A percentile compares a stretch with the other conserved stretches of the same genome.
Conservation (phyloP, 148 eudicot species). For the Rheum nobile region DNA sequence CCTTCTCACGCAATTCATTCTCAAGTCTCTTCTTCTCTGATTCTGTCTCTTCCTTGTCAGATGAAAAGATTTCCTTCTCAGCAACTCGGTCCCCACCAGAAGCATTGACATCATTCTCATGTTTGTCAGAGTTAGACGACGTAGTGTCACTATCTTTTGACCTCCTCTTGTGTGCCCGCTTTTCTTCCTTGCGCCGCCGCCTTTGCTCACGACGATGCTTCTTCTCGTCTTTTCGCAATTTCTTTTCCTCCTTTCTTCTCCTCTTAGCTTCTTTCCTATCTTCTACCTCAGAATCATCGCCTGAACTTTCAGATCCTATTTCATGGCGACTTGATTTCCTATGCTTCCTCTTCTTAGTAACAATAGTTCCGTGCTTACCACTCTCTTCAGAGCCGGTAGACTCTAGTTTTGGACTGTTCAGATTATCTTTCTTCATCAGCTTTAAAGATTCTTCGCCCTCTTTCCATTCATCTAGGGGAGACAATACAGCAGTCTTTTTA, state of each 20-base stretch:
- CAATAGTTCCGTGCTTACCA: conserved; percentile 34
- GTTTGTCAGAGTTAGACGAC: conserved; percentile 40
- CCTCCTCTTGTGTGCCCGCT: conserved; percentile 54
- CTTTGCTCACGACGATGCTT: conserved; percentile 74
- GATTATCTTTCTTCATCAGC: conserved; percentile 23
- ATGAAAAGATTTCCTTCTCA: conserved; percentile 21
- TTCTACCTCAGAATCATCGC: conserved; percentile 62
- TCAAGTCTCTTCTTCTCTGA: conserved; percentile 76
- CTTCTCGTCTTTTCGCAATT: conserved; percentile 66
- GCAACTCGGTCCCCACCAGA: conserved; percentile 33
- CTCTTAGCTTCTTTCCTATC: conserved; percentile 74
- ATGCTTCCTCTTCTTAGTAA: conserved; percentile 58
- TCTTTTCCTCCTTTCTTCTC: conserved; percentile 76
- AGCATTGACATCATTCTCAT: conserved; percentile 30
- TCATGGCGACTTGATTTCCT: conserved; percentile 48
- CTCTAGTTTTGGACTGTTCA: conserved; percentile 32
- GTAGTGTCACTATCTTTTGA: conserved; percentile 33
- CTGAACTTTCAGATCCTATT: conserved; percentile 47
- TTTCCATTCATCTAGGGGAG: conserved; percentile 17
- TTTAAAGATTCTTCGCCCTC: conserved; percentile 26
- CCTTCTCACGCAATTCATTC: conserved; percentile 87
- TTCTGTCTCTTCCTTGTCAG: conserved; percentile 41
- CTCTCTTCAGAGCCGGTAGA: conserved; percentile 46
- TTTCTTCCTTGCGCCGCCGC: conserved; percentile 60
- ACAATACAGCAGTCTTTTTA: conserved; percentile 16